Percentiles rank a stretch among this genome's conserved stretches.
Conservation (phyloP, 768 basidiomycete genomes). For the Trametes gibbosa region DNA sequence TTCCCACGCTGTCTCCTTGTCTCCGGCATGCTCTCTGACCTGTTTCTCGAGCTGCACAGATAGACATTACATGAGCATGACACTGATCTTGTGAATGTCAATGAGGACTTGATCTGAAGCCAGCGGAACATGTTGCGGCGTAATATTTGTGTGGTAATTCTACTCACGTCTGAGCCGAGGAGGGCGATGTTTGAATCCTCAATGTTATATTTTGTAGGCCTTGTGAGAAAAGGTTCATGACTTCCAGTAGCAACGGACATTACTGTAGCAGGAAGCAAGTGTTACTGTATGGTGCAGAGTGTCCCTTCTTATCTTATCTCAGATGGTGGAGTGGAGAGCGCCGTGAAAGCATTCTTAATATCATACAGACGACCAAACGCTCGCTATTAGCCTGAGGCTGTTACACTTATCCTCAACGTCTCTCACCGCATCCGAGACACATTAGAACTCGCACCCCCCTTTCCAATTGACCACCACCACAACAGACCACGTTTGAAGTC, state of each 20-base stretch:
- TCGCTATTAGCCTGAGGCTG: too few species aligned
- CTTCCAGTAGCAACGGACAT: neutral
- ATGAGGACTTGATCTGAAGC: neutral
- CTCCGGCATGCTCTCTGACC: slow-evolving; percentile 51
- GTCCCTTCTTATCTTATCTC: slow-evolving; percentile 1
- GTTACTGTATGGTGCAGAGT: too few species aligned
- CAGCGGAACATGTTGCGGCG: too few species aligned
- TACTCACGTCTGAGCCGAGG: slow-evolving; percentile 57
- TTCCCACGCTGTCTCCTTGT: slow-evolving; percentile 51
- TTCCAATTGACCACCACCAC: neutral
- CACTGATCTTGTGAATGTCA: neutral
- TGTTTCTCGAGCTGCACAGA: slow-evolving; percentile 50
- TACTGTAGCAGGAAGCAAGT: too few species aligned
- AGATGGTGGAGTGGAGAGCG: neutral
- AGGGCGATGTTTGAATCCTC: slow-evolving; percentile 62
- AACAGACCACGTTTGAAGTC: neutral
- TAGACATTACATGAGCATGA: neutral
- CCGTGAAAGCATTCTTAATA: too few species aligned
- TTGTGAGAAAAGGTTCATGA: slow-evolving; percentile 30
- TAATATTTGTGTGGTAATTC: neutral
- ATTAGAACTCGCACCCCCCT: neutral
- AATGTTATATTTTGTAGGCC: slow-evolving; percentile 51
- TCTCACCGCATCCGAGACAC: neutral
- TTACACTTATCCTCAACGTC: neutral
- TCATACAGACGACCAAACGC: too few species aligned